Evolutionary conservation across 208 protist genomes (phyloP).

Genomic region (Trypanosoma melophagium): DNA sequence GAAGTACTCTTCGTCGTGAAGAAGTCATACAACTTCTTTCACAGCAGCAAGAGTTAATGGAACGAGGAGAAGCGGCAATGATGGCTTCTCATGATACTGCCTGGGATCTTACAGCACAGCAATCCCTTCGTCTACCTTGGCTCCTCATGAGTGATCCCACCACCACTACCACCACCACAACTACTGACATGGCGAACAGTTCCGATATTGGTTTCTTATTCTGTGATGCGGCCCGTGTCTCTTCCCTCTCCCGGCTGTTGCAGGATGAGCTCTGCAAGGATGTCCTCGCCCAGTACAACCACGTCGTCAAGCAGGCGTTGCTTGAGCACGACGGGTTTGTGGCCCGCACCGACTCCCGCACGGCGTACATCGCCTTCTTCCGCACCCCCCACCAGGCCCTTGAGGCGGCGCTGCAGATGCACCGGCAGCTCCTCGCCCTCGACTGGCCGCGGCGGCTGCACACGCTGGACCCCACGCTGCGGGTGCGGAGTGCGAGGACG

Average conservation of each 20-base stretch:
- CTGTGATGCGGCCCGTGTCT: slow-evolving; percentile 39
- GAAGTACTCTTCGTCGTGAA: slow-evolving; percentile 43
- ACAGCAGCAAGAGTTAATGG: slow-evolving; percentile 52
- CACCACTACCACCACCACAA: not conserved
- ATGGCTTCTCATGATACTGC: slow-evolving; percentile 60
- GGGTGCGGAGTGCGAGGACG: slow-evolving; percentile 49
- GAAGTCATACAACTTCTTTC: slow-evolving; percentile 60
- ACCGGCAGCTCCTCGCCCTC: slow-evolving; percentile 46
- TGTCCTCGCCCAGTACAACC: slow-evolving; percentile 71
- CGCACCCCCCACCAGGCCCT: slow-evolving; percentile 37
- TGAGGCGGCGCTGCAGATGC: slow-evolving; percentile 63
- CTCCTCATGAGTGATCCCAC: slow-evolving; percentile 24
- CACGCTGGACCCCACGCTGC: slow-evolving; percentile 57
- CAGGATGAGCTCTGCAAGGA: slow-evolving; percentile 29
- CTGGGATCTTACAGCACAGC: slow-evolving; percentile 16
- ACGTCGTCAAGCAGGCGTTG: slow-evolving; percentile 55
- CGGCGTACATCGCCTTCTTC: slow-evolving; percentile 72
- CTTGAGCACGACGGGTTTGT: slow-evolving; percentile 52
- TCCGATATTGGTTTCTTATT: slow-evolving; percentile 53
- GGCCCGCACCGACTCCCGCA: slow-evolving; percentile 52
- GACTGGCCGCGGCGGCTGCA: slow-evolving; percentile 59
- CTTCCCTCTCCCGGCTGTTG: slow-evolving; percentile 31
- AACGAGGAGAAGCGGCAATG: slow-evolving; percentile 52
- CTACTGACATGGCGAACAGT: not conserved
- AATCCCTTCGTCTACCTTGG: slow-evolving; percentile 61